Base-by-base conservation (phyloP, 306 rosid genomes). In the Pachyrhizus erosus region DNA sequence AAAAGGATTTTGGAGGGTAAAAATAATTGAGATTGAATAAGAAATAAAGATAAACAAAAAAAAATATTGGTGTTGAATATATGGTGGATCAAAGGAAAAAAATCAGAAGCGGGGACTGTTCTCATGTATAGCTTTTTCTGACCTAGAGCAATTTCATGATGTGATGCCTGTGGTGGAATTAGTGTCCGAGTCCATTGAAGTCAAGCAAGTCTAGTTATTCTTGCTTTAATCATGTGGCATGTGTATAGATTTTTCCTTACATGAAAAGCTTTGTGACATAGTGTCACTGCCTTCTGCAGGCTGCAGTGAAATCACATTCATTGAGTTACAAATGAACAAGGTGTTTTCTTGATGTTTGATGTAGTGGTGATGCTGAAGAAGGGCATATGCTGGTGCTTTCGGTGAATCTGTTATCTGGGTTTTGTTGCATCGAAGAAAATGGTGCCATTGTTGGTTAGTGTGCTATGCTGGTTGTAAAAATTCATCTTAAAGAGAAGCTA, bases 401-500 rank as follows among this genome's bases (percentile, higher is more conserved):
- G 0, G 11, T 23, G 55, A 45, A 64, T 64, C 81, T 69, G 55
- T 75, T 40, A 49, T 76, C 54, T 6, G 31, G 42, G 52, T 23
- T 34, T 55, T 3, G 14, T 9, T 54, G 29, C 13, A 6, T 51
- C 20, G 21, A 54, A 26, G 77, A 69, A 55, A 40, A 57, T 10
- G 51, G 64, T 77, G 3, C 45, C 31, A n/a, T 49, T 37, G 42
- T 17, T 54, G 29, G 17, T 14, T 11, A 7, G 29, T 26, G 27
- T 20, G 0, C 21, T 61, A 46, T 81, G 74, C 12, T 48, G 31
- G 34, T 39, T 37, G 37, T 24, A 74, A 82, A 6, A 40, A 61
- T 26, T 46, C 82, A 83, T 24, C 55, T 26, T 4, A 8, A 62
- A 42, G 83, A 70, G 46, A 69, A 57, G 48, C 33, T 6, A 65